Evolutionary conservation across 108 stramenopile species (phyloP), one percentile per base, ranked within the genome.

Genomic region (Thalassiosira profunda): DNA sequence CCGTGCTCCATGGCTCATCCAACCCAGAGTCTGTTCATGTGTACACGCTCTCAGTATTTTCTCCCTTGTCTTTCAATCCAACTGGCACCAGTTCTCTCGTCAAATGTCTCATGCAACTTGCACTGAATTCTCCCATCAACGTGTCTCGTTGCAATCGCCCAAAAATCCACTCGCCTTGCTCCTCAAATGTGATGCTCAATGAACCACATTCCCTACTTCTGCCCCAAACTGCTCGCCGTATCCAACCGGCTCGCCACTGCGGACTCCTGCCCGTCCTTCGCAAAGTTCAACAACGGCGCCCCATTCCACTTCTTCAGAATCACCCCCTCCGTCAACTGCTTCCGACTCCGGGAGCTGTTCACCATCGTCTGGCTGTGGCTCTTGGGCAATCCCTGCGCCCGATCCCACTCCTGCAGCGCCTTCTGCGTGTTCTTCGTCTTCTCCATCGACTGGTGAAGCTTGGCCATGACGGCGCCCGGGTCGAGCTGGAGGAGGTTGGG

Each of bases 341-440:
- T 60, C 33, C 79, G 36, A 7, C 66, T 68, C 47, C 72, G 31
- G 21, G 38, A 53, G 14, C 65, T 69, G 48, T 80, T 80, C 18
- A 74, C 61, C 79, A 80, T 80, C 20, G 79, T 80, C 36, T 74
- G 79, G 1, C 67, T 63, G 25, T 80, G 79, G 23, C 67, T 69
- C 37, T 61, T 62, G 4, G 79, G 79, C 20, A 80, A 52, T 6
- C 79, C 79, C 25, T 80, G 68, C 18, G 56, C 58, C 41, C 63
- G 51, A 55, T 80, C 79, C 72, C 73, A 80, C 36, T 44, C 46
- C 46, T 72, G 71, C 23, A 51, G 30, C 7, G 28, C 14, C 23
- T 28, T 51, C 49, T 33, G 28, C 31, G 31, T 51, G 6, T 33
- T 51, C 31, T n/a, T 51, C 17, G 49, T 51, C 28, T 15, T 26